Evolutionary conservation across 2,329 filamentous ascomycete genomes (phyloP), one percentile per base, ranked within the genome.

Genomic region (Diaporthe sp.): DNA sequence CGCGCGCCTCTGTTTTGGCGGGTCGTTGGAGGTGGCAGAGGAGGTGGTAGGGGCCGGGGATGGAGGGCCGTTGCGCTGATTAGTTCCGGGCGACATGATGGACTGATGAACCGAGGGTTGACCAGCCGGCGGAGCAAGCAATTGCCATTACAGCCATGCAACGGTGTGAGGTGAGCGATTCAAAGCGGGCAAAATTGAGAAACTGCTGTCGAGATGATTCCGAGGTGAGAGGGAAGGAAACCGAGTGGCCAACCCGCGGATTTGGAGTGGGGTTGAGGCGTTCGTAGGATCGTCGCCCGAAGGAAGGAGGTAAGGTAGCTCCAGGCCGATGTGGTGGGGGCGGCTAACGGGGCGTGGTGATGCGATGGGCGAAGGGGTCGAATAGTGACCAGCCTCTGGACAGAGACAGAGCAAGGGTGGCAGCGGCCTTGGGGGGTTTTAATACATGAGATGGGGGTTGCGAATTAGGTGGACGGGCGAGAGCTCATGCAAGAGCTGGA

Each of bases 1-100:
- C 19, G 83, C 84, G 70, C 88, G 85, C 79, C 86, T 89, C 63
- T 56, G 73, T 44, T 30, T 50, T 50, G 56, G 74, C 22, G 32
- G 37, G 15, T 63, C 74, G 61, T 35, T 30, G 12, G 72, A 27
- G 47, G 80, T 80, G 56, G 70, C 51, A 55, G 77, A 70, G 42
- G 37, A 47, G 27, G 58, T 42, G 39, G 70, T 61, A 17, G 73
- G 71, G 51, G 75, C 35, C 50, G 73, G 73, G 50, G 70, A 70
- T 5, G 75, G 68, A 19, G 56, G 70, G 51, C 59, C 30, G 73
- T 59, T 55, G 58, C 65, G 69, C 39, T 55, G 56, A 51, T 50
- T 69, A 47, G 39, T 56, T 59, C 59, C 56, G 47, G 74, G 68
- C 44, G 74, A 30, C 73, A 75, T 71, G 70, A 50, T 70, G 71